Evolutionary conservation across 805 yeast species (phyloP).

Genomic region (Helenozyma rhizophorensis): DNA sequence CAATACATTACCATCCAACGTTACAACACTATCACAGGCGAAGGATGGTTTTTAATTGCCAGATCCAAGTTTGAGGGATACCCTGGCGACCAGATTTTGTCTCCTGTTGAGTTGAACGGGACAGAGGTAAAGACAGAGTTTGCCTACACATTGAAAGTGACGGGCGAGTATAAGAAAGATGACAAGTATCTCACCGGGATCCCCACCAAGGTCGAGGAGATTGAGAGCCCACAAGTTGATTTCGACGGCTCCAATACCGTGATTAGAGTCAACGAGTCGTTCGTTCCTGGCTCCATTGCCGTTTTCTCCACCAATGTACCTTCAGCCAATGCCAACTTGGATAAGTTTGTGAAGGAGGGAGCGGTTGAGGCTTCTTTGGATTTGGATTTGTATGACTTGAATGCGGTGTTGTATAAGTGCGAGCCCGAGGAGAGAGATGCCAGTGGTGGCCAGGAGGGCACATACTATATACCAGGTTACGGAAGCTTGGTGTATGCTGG

Average conservation of each 20-base stretch:
- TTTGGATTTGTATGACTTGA: slow-evolving; percentile 64
- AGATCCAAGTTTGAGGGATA: slow-evolving; percentile 63
- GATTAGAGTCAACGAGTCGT: slow-evolving; percentile 53
- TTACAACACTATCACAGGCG: slow-evolving; percentile 75
- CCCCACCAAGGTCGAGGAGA: slow-evolving; percentile 55
- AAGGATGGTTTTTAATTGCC: slow-evolving; percentile 85
- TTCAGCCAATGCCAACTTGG: slow-evolving; percentile 61
- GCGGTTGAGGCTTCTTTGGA: slow-evolving; percentile 68
- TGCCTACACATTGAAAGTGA: slow-evolving; percentile 51
- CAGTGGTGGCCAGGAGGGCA: slow-evolving; percentile 67
- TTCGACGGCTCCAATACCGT: slow-evolving; percentile 45
- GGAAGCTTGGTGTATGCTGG: slow-evolving; percentile 86
- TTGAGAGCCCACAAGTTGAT: slow-evolving; percentile 48
- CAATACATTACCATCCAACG: slow-evolving; percentile 90
- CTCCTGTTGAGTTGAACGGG: slow-evolving; percentile 58
- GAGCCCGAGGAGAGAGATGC: slow-evolving; percentile 87
- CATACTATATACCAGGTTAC: slow-evolving; percentile 66
- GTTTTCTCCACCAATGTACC: slow-evolving; percentile 69
- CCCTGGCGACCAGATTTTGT: slow-evolving; percentile 47
- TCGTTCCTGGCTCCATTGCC: slow-evolving; percentile 90
- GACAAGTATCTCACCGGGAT: slow-evolving; percentile 51
- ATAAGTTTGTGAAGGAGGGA: slow-evolving; percentile 64
- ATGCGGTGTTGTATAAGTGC: slow-evolving; percentile 68
- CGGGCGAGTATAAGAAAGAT: slow-evolving; percentile 45
- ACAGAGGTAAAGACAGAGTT: slow-evolving; percentile 54